A percentile compares a stretch with the other conserved stretches of the same genome.
Conservation (phyloP, 257 asterid species). For the Solanum bukasovii region DNA sequence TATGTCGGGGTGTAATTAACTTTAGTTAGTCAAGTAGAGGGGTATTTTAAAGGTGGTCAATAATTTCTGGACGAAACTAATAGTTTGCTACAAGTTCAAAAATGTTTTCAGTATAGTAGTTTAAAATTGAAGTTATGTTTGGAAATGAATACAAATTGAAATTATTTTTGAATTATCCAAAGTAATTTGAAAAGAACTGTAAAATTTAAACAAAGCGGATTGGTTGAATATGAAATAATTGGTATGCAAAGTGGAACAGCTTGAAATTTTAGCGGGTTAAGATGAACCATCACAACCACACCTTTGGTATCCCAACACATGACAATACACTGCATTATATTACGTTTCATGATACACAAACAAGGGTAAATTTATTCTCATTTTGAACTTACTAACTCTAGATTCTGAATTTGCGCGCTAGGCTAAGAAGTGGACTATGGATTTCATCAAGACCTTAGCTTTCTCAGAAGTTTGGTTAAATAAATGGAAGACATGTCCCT, state of each 20-base stretch:
- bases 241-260: background rate
- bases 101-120: too few relatives aligned
- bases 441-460: constrained; percentile 29
- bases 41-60: too few relatives aligned
- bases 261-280: background rate
- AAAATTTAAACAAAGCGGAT: background rate
- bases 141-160: background rate
- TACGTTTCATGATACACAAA: background rate
- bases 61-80: too few relatives aligned
- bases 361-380: too few relatives aligned
- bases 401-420: background rate
- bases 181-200: background rate
- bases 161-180: background rate
- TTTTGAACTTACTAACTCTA: background rate
- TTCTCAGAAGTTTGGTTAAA: constrained; percentile 15
- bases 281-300: background rate
- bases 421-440: constrained; percentile 21
- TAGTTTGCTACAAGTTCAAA: too few relatives aligned
- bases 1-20: too few relatives aligned
- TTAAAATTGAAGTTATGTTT: too few relatives aligned
- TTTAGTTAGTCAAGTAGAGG: too few relatives aligned
- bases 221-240: background rate
- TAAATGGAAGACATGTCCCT: constrained; percentile 58
- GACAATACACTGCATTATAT: background rate
- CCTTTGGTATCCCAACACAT: background rate